Evolutionary conservation across 2,329 filamentous ascomycete genomes (phyloP).

Genomic region (Ophiognomonia clavigignenti-juglandacearum): DNA sequence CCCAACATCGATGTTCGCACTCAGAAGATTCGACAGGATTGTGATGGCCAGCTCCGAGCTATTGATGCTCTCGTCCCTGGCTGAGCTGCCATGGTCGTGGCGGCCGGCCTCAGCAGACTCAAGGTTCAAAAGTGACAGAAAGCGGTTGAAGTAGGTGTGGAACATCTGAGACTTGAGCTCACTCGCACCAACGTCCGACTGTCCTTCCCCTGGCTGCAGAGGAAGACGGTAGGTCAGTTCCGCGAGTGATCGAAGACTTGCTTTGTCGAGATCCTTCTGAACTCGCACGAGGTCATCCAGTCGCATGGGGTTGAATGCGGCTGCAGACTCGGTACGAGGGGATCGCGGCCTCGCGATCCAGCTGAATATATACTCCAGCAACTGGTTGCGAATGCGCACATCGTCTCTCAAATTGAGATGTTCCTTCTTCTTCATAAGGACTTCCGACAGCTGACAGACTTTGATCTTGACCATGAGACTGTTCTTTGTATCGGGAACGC

Average conservation of each 20-base stretch:
- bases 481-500: conserved; percentile 48
- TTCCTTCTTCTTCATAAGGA: conserved; percentile 61
- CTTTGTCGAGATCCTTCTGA: conserved; percentile 61
- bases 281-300: conserved; percentile 54
- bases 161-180: conserved; percentile 69
- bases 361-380: conserved; percentile 62
- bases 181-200: conserved; percentile 61
- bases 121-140: conserved; percentile 60
- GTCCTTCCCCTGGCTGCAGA: conserved; percentile 60
- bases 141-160: conserved; percentile 66
- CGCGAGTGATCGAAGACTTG: conserved; percentile 60
- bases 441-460: conserved; percentile 63
- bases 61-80: conserved; percentile 49
- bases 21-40: conserved; percentile 64
- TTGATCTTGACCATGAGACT: conserved; percentile 63
- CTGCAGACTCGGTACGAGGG: conserved; percentile 36
- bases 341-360: conserved; percentile 62
- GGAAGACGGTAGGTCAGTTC: conserved; percentile 63
- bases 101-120: conserved; percentile 43
- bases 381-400: conserved; percentile 62
- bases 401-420: conserved; percentile 65
- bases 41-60: conserved; percentile 61
- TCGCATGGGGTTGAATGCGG: conserved; percentile 34
- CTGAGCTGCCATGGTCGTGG: conserved; percentile 35
- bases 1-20: conserved; percentile 67